phyloP scores from a whole-genome alignment of 73 alveolate genomes.

The Paraurostyla sp. region DNA sequence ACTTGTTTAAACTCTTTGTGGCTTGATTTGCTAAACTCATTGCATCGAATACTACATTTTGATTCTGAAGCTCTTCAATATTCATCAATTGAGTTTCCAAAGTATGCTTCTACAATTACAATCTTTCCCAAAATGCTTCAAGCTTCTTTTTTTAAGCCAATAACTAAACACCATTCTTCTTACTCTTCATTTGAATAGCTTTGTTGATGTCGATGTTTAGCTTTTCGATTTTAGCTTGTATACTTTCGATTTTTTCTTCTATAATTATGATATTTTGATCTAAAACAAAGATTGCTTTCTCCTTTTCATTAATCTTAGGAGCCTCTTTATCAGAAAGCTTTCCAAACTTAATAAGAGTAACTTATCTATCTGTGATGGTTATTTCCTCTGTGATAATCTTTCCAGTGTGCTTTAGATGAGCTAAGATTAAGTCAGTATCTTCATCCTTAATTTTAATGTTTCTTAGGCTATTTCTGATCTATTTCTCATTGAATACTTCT shows the following conservation, averaged over 20 bases:
- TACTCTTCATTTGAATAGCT: not conserved
- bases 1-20: not conserved
- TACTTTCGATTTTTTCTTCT: not conserved
- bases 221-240: not conserved
- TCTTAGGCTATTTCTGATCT: not conserved
- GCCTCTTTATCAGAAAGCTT: not conserved
- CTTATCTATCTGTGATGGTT: not conserved
- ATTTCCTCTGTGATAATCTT: not conserved
- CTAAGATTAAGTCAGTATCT: slow-evolving; percentile 20
- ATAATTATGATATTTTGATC: not conserved
- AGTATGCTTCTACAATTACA: slow-evolving; percentile 3
- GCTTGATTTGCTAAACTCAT: slow-evolving; percentile 41
- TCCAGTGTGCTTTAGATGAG: slow-evolving; percentile 11
- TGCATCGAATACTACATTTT: slow-evolving; percentile 28
- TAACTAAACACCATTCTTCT: not conserved
- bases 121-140: slow-evolving; percentile 48
- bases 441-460: not conserved
- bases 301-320: slow-evolving; percentile 10
- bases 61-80: not conserved
- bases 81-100: slow-evolving; percentile 19
- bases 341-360: slow-evolving; percentile 12
- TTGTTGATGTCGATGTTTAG: not conserved
- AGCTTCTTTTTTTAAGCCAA: slow-evolving; percentile 22
- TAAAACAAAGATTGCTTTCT: slow-evolving; percentile 36
- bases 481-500: slow-evolving; percentile 16